Conservation (phyloP, 1,284 basidiomycete species). For the Termitomyces sp. region DNA sequence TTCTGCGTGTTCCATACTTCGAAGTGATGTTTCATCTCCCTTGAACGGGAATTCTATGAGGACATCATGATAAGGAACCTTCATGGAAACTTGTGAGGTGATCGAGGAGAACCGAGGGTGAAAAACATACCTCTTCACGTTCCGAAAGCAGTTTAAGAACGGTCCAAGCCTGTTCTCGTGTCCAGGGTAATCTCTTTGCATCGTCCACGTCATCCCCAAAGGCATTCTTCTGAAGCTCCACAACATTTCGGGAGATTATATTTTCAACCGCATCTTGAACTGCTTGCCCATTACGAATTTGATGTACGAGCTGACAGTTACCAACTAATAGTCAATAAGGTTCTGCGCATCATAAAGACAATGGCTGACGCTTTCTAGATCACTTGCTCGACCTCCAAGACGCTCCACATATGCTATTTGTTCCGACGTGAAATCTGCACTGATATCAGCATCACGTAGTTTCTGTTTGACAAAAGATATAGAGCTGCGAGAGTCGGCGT, state of each 20-base stretch:
- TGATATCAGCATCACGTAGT: conserved; percentile 56
- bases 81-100: neutral
- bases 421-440: conserved; percentile 45
- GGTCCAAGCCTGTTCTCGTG: conserved; percentile 83
- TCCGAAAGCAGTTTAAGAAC: conserved; percentile 74
- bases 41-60: conserved; percentile 89
- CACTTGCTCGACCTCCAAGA: conserved; percentile 84
- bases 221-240: conserved; percentile 84
- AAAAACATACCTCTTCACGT: conserved; percentile 54
- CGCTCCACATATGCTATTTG: conserved; percentile 60
- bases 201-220: conserved; percentile 92
- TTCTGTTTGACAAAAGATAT: conserved; percentile 80
- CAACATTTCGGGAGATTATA: conserved; percentile 74
- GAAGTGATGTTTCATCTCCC: conserved; percentile 77
- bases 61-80: conserved; percentile 82
- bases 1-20: conserved; percentile 87
- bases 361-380: conserved; percentile 69
- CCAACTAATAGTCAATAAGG: neutral
- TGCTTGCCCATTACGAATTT: conserved; percentile 70
- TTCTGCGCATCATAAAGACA: neutral
- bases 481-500: conserved; percentile 81
- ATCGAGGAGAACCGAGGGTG: neutral
- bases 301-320: conserved; percentile 67
- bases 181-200: conserved; percentile 80
- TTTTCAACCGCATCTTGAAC: conserved; percentile 86